Base-by-base conservation (phyloP, 495 filamentous ascomycete species). In the Lentithecium fluviatile region DNA sequence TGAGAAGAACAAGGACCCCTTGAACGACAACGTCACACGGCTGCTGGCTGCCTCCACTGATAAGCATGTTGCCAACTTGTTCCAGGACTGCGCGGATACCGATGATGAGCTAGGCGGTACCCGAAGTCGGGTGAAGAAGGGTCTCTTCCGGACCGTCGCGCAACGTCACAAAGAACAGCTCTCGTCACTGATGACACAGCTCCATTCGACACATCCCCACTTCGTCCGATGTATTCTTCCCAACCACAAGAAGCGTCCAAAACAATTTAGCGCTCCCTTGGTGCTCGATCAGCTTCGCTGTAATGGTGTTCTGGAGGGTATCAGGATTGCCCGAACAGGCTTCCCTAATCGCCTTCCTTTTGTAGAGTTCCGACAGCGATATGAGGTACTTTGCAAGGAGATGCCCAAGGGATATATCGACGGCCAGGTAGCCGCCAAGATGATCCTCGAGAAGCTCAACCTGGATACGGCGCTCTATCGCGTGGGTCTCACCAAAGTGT, bases 191-290 rank as follows among this genome's bases (percentile, higher is more conserved):
- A 99, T 99, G 95, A 81, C 80, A n/a, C 91, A 97, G 69, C 83
- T 99, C 15, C 85, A 97, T 69, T 91, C 88, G 0, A 99, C 95
- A 2, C 95, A 99, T 72, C 95, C 95, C 42, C 95, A 99, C 74
- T 99, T 99, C 69, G 95, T 97, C 2, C 86, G 95, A 23, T 99
- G 95, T 69, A 99, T 99, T 60, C 83, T 99, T 48, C 95, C 95
- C 13, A 99, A 99, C 69, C 94, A 99, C 78, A 95, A 93, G 75
- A 99, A 99, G 73, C 82, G 87, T n/a, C 90, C 95, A 1, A 97
- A 97, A 75, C 88, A 90, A 72, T 85, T 97, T 68, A 87, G 88
- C 67, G 88, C 89, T 0, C 85, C 89, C 1, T 80, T 97, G 6
- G 95, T 99, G 1, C 77, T 99, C 17, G 95, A 99, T 69, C 95